Conservation (phyloP, 352 stramenopile species). For the Peronospora belbahrii region DNA sequence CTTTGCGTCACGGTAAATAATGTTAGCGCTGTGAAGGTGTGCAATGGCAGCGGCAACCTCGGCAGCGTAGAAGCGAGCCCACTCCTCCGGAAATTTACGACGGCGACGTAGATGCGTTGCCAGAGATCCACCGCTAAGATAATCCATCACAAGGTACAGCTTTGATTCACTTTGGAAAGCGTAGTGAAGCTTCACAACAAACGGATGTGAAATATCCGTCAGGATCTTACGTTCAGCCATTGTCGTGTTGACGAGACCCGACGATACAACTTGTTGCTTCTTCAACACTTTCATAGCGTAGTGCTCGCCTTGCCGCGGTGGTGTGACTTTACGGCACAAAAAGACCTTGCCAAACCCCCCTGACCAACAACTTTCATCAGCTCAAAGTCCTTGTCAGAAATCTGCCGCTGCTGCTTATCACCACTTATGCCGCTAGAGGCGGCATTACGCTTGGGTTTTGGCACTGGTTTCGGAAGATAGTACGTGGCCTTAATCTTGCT, state of each 20-base stretch:
- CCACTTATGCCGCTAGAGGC: conserved; percentile 14
- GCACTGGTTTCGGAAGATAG: conserved; percentile 68
- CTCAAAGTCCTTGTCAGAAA: conserved; percentile 91
- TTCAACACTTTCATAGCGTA: conserved; percentile 98
- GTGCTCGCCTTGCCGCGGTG: conserved; percentile 86
- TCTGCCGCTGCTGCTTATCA: conserved; percentile 28
- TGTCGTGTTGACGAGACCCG: conserved; percentile 89
- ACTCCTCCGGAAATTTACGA: conserved; percentile 86
- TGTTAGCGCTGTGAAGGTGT: conserved; percentile 90
- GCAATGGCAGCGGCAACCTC: conserved; percentile 90
- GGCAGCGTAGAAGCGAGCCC: conserved; percentile 89
- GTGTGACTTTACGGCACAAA: conserved; percentile 90
- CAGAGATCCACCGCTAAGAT: conserved; percentile 86
- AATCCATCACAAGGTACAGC: conserved; percentile 91
- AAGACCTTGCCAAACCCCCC: conserved; percentile 98
- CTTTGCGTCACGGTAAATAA: conserved; percentile 95
- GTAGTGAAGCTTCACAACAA: conserved; percentile 92
- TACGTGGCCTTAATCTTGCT: conserved; percentile 63
- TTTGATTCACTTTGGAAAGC: conserved; percentile 92
- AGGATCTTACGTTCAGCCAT: conserved; percentile 90
- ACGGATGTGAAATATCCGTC: conserved; percentile 89
- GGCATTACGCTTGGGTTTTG: conserved; percentile 32
- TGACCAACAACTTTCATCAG: conserved; percentile 96
- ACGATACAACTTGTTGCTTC: conserved; percentile 88
- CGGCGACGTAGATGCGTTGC: conserved; percentile 85